A percentile compares a stretch with the other conserved stretches of the same genome.
phyloP scores from a whole-genome alignment of 2,329 filamentous ascomycete genomes.

The Venturiaceae sp. region DNA sequence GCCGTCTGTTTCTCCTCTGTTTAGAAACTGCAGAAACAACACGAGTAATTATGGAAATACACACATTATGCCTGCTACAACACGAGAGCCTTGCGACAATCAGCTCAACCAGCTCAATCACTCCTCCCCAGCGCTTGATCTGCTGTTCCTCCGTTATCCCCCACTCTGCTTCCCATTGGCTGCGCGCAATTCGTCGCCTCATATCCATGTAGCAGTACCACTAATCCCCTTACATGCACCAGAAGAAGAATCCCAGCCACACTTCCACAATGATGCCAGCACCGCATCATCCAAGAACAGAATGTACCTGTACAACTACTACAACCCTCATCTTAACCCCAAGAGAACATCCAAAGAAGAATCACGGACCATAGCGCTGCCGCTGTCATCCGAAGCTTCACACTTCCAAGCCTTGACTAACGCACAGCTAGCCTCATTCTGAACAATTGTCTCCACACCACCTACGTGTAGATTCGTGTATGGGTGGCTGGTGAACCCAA shows the following conservation, averaged over 20 bases:
- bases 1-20: not conserved
- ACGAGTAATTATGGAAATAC: not conserved
- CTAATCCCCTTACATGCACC: no score
- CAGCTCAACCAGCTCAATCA: not conserved
- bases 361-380: not conserved
- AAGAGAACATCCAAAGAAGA: no score
- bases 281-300: not conserved
- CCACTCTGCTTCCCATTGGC: not conserved
- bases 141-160: not conserved
- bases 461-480: constrained; percentile 3
- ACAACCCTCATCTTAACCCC: not conserved
- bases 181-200: not conserved
- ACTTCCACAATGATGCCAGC: not conserved
- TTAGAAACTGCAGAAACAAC: not conserved
- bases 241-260: not conserved
- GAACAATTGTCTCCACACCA: not conserved
- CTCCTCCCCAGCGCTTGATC: not conserved
- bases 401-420: not conserved
- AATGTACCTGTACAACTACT: not conserved
- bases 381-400: not conserved
- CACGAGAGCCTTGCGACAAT: not conserved
- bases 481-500: not conserved
- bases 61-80: no score
- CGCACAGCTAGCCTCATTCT: not conserved
- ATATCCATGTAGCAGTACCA: no score